Evolutionary conservation across 2,329 filamentous ascomycete genomes (phyloP).

Genomic region (Colletotrichum horii): DNA sequence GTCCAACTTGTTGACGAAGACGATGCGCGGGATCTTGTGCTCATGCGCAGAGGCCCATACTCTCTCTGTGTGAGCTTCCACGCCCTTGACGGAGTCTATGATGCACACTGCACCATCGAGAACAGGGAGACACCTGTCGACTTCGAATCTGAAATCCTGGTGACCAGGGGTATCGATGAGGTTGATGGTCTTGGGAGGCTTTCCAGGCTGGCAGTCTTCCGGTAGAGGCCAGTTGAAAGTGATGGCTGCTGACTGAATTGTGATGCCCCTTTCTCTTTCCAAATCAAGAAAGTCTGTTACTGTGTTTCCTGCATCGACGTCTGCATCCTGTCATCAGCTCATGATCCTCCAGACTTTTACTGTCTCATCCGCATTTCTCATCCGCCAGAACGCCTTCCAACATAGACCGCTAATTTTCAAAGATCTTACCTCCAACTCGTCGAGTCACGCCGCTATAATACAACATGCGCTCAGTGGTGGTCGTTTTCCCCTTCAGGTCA

Average conservation of each 20-base stretch:
- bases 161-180: constrained; percentile 96
- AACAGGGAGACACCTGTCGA: constrained; percentile 86
- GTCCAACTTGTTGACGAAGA: constrained; percentile 82
- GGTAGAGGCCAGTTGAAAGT: constrained; percentile 89
- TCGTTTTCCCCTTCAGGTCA: constrained; percentile 79
- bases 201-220: constrained; percentile 42
- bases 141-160: constrained; percentile 97
- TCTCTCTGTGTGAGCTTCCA: constrained; percentile 96
- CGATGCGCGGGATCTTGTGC: constrained; percentile 81
- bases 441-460: constrained; percentile 92
- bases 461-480: constrained; percentile 98
- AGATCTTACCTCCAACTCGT: constrained; percentile 71
- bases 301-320: constrained; percentile 95
- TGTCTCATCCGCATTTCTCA: neutral
- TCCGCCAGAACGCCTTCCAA: neutral
- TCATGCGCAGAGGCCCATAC: constrained; percentile 92
- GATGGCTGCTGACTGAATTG: constrained; percentile 96
- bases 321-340: constrained; percentile 40
- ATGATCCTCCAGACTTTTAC: neutral
- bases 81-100: constrained; percentile 88
- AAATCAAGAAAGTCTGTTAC: constrained; percentile 96
- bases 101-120: constrained; percentile 93
- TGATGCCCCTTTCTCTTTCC: constrained; percentile 91
- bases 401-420: neutral
- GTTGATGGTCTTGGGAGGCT: constrained; percentile 74